A percentile compares a stretch with the other conserved stretches of the same genome.
phyloP scores from a whole-genome alignment of 1,284 basidiomycete genomes.

The Microbotryomycetes sp. region DNA sequence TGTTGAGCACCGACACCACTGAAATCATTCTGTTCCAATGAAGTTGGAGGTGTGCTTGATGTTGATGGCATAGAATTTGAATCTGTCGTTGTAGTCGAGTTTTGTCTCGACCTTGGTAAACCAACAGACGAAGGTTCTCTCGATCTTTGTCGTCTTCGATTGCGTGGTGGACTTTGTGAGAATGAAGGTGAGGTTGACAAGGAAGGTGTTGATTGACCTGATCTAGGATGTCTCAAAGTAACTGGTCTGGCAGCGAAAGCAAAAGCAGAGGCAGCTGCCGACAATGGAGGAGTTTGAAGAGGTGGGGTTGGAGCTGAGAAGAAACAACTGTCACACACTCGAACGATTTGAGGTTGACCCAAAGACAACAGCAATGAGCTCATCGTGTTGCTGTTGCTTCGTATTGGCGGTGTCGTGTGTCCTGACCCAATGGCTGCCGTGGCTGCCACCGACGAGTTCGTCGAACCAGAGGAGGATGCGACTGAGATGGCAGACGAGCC shows the following conservation, averaged over 20 bases:
- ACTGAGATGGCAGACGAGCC: neutral
- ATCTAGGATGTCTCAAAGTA: neutral
- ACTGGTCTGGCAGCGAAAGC: conserved; percentile 1
- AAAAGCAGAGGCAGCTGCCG: neutral
- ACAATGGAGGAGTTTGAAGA: conserved; percentile 14
- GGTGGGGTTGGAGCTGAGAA: conserved; percentile 19
- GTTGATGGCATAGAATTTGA: no score
- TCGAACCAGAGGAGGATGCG: conserved; percentile 6
- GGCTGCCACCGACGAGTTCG: conserved; percentile 8
- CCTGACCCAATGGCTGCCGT: neutral
- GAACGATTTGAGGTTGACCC: conserved; percentile 5
- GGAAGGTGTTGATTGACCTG: neutral
- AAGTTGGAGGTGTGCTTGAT: no score
- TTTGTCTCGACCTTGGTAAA: neutral
- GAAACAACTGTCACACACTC: conserved; percentile 30
- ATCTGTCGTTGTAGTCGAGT: no score
- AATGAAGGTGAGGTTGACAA: neutral
- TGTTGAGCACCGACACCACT: no score
- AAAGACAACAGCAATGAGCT: neutral
- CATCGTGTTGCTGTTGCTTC: no score
- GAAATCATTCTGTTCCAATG: neutral
- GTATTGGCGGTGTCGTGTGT: neutral
- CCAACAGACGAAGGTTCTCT: neutral
- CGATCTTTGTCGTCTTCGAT: neutral
- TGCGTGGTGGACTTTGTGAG: neutral